Base-by-base conservation (phyloP, 2,329 filamentous ascomycete species). In the Xylariaceae sp. region DNA sequence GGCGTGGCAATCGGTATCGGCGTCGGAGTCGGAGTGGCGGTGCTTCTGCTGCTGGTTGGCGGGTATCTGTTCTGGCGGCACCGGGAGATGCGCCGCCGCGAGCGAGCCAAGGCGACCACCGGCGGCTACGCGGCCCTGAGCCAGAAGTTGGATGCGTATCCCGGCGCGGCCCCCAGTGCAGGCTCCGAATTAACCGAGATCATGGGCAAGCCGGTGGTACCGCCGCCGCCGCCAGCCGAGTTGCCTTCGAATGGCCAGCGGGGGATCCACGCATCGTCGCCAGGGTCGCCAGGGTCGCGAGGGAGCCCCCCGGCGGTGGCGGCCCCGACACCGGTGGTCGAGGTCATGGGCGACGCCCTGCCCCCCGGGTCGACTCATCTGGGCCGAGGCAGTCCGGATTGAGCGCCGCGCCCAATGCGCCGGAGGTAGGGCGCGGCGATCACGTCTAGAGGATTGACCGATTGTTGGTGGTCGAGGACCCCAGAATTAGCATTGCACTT, bases 61-160 rank as follows among this genome's bases (percentile, higher is more conserved):
- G 33, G 18, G 16, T 35, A 35, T 14, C 25, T 39, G 18, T 24
- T 39, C 18, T 39, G 37, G 36, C n/a, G 25, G 29, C n/a, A 24
- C 11, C 32, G 36, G 27, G 5, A n/a, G 8, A 5, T 5, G 12
- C 27, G 10, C 6, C 27, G 15, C 12, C 14, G 11, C 5, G 27
- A 29, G 6, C 10, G 15, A 15, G 27, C n/a, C 11, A 18, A 18
- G 18, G n/a, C 17, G 23, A 22, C 13, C 14, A 18, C 7, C 8
- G 29, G 14, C 29, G 31, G 5, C 22, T 18, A n/a, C 10, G 31
- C 19, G 21, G 10, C 31, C 21, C 16, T 15, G 9, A 17, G 18
- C 17, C 14, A 5, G 4, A 15, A 12, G 7, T n/a, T n/a, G n/a
- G n/a, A n/a, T n/a, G n/a, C n/a, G n/a, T n/a, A n/a, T n/a, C n/a